phyloP scores from a whole-genome alignment of 139 green algal species.

The Coelastrella sp. region DNA sequence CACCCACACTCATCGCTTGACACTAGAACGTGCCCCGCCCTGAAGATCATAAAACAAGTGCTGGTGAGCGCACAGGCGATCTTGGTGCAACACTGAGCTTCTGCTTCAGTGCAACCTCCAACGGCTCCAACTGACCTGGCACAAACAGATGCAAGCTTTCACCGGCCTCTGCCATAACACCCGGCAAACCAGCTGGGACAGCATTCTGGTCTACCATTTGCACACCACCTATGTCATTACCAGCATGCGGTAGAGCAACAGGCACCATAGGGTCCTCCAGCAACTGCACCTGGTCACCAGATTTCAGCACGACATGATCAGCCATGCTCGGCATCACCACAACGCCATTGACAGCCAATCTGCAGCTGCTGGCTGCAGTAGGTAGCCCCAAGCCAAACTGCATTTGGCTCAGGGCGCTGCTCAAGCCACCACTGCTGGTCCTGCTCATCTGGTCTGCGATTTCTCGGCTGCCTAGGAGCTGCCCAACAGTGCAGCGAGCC shows the following conservation, averaged over 20 bases:
- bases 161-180: slow-evolving; percentile 19
- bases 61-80: slow-evolving; percentile 8
- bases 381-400: not conserved
- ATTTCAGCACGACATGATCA: slow-evolving; percentile 1
- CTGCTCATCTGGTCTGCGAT: slow-evolving; percentile 23
- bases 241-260: not conserved
- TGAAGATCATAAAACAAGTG: not conserved
- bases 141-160: slow-evolving; percentile 36
- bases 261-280: slow-evolving; percentile 41
- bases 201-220: not conserved
- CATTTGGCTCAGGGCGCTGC: not conserved
- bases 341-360: slow-evolving; percentile 36
- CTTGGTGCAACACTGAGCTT: slow-evolving; percentile 30
- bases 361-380: not conserved
- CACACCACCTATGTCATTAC: not conserved
- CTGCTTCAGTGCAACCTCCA: slow-evolving; percentile 28
- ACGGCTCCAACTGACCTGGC: slow-evolving; percentile 4
- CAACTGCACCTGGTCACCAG: slow-evolving; percentile 40
- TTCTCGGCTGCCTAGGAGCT: slow-evolving; percentile 34
- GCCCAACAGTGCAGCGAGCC: slow-evolving; percentile 34
- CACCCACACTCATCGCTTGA: too few species aligned
- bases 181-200: not conserved
- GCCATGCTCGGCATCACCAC: slow-evolving; percentile 14
- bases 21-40: not conserved
- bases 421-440: not conserved